Conservation (phyloP, 441 rosid genomes). For the Jatropha multifida region DNA sequence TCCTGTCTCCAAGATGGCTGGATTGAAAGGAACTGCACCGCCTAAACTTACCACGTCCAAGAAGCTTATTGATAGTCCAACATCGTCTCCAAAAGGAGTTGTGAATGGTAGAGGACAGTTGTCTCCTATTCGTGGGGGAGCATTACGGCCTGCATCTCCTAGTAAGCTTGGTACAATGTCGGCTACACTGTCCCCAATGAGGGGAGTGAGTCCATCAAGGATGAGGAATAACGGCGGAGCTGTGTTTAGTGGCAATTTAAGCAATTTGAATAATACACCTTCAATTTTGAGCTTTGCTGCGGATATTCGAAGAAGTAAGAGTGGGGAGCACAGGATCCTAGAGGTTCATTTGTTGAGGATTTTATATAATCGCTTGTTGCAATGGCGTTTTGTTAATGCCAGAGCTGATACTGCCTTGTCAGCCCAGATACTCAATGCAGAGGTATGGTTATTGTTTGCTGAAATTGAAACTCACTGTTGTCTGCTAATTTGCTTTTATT, state of each 20-base stretch:
- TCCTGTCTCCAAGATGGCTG: conserved; percentile 35
- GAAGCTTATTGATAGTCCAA: conserved; percentile 52
- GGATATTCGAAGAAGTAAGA: conserved; percentile 67
- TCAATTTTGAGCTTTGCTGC: conserved; percentile 79
- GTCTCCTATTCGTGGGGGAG: conserved; percentile 52
- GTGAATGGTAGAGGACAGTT: conserved; percentile 43
- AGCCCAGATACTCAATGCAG: conserved; percentile 56
- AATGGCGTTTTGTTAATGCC: conserved; percentile 86
- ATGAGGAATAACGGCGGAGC: conserved; percentile 46
- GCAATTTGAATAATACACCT: conserved; percentile 31
- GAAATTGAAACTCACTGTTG: conserved; percentile 2
- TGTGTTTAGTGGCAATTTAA: conserved; percentile 35
- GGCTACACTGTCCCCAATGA: conserved; percentile 39
- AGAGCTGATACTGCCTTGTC: conserved; percentile 57
- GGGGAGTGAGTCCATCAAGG: conserved; percentile 78
- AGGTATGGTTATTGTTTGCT: conserved; percentile 50
- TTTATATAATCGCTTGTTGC: conserved; percentile 71
- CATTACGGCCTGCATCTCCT: conserved; percentile 69
- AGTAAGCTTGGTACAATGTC: conserved; percentile 47
- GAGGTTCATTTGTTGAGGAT: conserved; percentile 74
- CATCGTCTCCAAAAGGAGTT: conserved; percentile 52
- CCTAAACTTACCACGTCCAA: conserved; percentile 44
- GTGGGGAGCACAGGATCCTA: conserved; percentile 57
- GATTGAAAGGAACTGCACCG: conserved; percentile 33
- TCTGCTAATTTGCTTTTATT: conserved; percentile 10